Conservation (phyloP, 2,329 filamentous ascomycete species). For the Cercospora citrullina region DNA sequence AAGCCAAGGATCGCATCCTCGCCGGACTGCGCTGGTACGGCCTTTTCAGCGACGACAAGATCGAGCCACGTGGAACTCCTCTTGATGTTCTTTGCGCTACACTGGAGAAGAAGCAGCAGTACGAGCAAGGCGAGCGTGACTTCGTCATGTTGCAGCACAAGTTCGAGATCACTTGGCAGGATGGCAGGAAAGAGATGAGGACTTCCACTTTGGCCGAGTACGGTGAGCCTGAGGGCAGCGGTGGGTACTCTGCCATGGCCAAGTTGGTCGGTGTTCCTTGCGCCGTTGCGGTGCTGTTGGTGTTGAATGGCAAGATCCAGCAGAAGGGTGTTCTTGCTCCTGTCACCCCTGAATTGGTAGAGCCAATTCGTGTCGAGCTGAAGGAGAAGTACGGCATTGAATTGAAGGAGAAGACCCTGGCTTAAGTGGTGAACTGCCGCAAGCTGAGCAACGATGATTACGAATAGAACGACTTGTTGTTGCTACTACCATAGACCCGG, state of each 20-base stretch:
- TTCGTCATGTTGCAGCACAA: conserved; percentile 77
- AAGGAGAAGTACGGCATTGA: conserved; percentile 70
- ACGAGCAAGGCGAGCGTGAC: conserved; percentile 77
- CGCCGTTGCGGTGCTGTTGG: conserved; percentile 63
- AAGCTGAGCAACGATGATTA: not conserved
- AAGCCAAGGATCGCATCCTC: conserved; percentile 69
- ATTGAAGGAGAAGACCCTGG: conserved; percentile 67
- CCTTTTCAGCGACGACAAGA: conserved; percentile 66
- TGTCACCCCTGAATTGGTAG: conserved; percentile 69
- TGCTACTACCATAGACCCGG: not conserved
- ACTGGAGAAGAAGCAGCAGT: conserved; percentile 90
- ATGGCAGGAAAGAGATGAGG: conserved; percentile 73
- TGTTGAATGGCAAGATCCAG: conserved; percentile 41
- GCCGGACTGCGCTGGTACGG: conserved; percentile 72
- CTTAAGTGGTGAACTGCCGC: conserved; percentile 16
- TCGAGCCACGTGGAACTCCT: conserved; percentile 72
- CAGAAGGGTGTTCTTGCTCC: conserved; percentile 65
- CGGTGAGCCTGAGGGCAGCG: conserved; percentile 67
- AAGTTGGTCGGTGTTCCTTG: conserved; percentile 76
- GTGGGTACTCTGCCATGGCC: conserved; percentile 75
- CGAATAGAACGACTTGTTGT: not conserved
- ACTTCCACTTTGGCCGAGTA: conserved; percentile 83
- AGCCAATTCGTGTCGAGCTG: conserved; percentile 60
- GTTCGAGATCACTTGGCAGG: conserved; percentile 80
- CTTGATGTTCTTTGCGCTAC: conserved; percentile 89